A percentile compares a stretch with the other conserved stretches of the same genome.
These are phyloP conservation scores for Backusella australiensis DNA, from an alignment of 192 early-diverging fungal species.

Conservation along the genomic window DNA sequence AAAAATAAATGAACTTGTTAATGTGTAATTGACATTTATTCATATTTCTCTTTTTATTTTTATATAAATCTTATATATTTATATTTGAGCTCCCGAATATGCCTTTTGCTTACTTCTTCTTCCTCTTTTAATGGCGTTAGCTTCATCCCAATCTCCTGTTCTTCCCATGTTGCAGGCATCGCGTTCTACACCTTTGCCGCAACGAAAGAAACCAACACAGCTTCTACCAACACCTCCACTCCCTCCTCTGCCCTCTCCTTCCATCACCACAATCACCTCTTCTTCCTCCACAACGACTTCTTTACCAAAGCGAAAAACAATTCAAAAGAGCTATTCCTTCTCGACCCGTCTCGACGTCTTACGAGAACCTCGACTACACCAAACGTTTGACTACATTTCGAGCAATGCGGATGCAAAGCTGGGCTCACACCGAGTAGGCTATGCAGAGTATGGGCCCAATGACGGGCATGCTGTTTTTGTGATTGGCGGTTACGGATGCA, in stretches of 20 bases:
- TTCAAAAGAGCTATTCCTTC: neutral
- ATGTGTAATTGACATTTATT: too few relatives aligned
- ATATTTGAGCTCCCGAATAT: neutral
- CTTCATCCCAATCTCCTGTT: conserved; percentile 3
- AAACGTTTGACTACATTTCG: conserved; percentile 22
- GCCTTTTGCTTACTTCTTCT: neutral
- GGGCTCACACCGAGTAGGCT: conserved; percentile 26
- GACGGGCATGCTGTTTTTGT: conserved; percentile 31
- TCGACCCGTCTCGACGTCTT: conserved; percentile 12
- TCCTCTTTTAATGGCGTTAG: conserved; percentile 2
- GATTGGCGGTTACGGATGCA: conserved; percentile 40
- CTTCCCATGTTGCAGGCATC: neutral
- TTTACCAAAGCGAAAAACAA: neutral
- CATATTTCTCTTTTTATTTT: neutral
- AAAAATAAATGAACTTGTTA: too few relatives aligned
- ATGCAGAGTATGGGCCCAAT: conserved; percentile 35
- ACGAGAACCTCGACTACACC: conserved; percentile 28
- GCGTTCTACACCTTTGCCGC: neutral
- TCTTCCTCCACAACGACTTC: neutral
- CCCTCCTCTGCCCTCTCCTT: neutral
- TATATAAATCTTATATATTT: neutral
- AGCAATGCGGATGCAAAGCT: neutral
- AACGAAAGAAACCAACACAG: neutral
- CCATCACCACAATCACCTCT: neutral
- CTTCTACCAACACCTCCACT: neutral